Conservation (phyloP, 768 basidiomycete species). For the Thelephora ganbajun region DNA sequence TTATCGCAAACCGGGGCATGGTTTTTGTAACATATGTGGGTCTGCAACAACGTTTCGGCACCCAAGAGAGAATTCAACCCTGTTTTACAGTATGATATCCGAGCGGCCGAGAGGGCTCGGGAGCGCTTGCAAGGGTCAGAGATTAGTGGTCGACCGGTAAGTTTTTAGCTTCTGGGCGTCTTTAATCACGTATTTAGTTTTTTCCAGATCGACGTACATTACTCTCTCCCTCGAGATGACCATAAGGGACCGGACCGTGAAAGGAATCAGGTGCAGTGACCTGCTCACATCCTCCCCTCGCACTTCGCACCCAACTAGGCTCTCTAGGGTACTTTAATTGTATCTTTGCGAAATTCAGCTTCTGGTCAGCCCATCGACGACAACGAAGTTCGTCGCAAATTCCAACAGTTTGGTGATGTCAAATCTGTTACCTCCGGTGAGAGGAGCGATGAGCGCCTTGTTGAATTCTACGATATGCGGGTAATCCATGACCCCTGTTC, state of each 20-base stretch:
- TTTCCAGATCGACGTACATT: conserved; percentile 92
- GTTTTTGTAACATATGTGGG: conserved; percentile 97
- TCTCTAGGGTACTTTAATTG: conserved; percentile 74
- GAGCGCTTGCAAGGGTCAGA: conserved; percentile 83
- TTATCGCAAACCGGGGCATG: conserved; percentile 93
- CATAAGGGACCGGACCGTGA: conserved; percentile 51
- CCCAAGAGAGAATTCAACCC: not conserved
- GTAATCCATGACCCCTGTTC: conserved; percentile 25
- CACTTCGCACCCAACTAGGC: conserved; percentile 25
- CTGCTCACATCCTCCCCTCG: not conserved
- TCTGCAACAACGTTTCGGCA: conserved; percentile 9
- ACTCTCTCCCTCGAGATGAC: conserved; percentile 86
- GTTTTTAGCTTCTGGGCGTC: conserved; percentile 17
- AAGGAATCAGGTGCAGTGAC: conserved; percentile 63
- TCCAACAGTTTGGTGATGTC: conserved; percentile 84
- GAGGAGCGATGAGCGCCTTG: conserved; percentile 63
- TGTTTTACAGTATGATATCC: conserved; percentile 66
- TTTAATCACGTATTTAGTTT: conserved; percentile 5
- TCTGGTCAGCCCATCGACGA: conserved; percentile 65
- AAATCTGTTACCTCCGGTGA: conserved; percentile 61
- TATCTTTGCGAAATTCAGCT: conserved; percentile 60
- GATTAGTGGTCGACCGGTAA: conserved; percentile 78
- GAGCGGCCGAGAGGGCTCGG: conserved; percentile 85
- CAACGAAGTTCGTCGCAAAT: conserved; percentile 72
- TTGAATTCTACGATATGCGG: conserved; percentile 89